phyloP scores from a whole-genome alignment of 1,284 basidiomycete genomes.

The Macrocystidia cucumis region DNA sequence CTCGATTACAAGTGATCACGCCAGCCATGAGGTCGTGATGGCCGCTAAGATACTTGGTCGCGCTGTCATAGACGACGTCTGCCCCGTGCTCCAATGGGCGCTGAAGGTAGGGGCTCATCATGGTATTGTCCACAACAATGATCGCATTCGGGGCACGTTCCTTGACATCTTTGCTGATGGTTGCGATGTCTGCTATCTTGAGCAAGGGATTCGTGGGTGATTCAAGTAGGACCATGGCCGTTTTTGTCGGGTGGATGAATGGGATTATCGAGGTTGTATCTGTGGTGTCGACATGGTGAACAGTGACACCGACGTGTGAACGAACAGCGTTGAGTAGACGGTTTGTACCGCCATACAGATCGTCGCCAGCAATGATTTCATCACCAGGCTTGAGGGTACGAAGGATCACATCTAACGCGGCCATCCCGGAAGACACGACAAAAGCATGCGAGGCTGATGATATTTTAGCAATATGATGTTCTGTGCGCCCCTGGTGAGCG shows the following conservation, averaged over 20 bases:
- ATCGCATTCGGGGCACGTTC: slow-evolving; percentile 75
- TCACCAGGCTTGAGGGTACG: slow-evolving; percentile 92
- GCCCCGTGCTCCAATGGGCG: slow-evolving; percentile 93
- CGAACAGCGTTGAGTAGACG: slow-evolving; percentile 90
- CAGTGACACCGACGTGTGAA: slow-evolving; percentile 82
- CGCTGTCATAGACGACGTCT: slow-evolving; percentile 97
- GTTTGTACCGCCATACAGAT: slow-evolving; percentile 97
- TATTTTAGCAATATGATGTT: slow-evolving; percentile 93
- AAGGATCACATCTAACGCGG: slow-evolving; percentile 92
- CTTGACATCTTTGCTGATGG: slow-evolving; percentile 77
- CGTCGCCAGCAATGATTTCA: slow-evolving; percentile 94
- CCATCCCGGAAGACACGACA: slow-evolving; percentile 95
- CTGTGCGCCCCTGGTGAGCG: slow-evolving; percentile 30
- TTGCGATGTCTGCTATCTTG: slow-evolving; percentile 89
- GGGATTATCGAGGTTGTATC: slow-evolving; percentile 57
- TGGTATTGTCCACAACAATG: slow-evolving; percentile 96
- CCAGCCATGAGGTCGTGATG: slow-evolving; percentile 99
- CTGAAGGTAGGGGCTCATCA: slow-evolving; percentile 99
- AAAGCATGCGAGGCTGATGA: slow-evolving; percentile 87
- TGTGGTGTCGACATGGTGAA: slow-evolving; percentile 95
- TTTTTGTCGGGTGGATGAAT: slow-evolving; percentile 63
- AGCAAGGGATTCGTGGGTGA: slow-evolving; percentile 97
- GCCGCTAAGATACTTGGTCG: slow-evolving; percentile 95
- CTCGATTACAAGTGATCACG: slow-evolving; percentile 86
- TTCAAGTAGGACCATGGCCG: slow-evolving; percentile 92